phyloP scores from a whole-genome alignment of 192 early-diverging fungal genomes.

The Chytriomyces hyalinus region DNA sequence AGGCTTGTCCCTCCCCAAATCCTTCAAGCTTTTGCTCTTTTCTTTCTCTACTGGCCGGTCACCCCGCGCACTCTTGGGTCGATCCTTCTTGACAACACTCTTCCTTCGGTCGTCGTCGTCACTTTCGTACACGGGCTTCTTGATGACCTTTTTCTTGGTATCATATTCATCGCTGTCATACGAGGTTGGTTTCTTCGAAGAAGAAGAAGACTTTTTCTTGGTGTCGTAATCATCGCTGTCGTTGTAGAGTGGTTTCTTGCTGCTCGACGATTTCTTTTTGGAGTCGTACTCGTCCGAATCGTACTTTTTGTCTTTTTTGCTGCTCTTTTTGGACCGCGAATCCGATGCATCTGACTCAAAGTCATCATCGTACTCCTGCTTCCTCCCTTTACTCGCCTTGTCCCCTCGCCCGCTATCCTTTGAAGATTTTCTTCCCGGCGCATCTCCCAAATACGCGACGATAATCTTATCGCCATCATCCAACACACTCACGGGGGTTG shows the following conservation, averaged over 20 bases:
- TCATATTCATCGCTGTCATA: slow-evolving; percentile 7
- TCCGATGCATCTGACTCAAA: slow-evolving; percentile 4
- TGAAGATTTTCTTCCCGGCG: neutral
- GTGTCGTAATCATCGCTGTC: slow-evolving; percentile 18
- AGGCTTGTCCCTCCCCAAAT: slow-evolving; percentile 1
- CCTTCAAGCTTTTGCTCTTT: slow-evolving; percentile 32
- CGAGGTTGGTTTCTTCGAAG: neutral
- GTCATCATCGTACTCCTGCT: neutral
- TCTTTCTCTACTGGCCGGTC: neutral
- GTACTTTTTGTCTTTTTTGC: slow-evolving; percentile 10
- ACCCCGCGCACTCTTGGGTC: slow-evolving; percentile 8
- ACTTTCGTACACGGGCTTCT: neutral
- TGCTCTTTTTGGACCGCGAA: neutral
- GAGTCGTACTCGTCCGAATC: slow-evolving; percentile 26
- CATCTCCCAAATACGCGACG: slow-evolving; percentile 24
- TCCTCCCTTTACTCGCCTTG: neutral
- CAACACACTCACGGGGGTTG: slow-evolving; percentile 22
- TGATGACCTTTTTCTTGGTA: slow-evolving; percentile 7
- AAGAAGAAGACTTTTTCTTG: neutral
- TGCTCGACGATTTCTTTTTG: slow-evolving; percentile 24
- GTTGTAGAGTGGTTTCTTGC: slow-evolving; percentile 11
- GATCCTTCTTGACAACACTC: slow-evolving; percentile 16
- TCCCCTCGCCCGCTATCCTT: neutral
- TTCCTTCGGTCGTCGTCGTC: neutral
- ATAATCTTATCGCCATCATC: slow-evolving; percentile 34